Evolutionary conservation across 2,329 filamentous ascomycete genomes (phyloP).

Genomic region (Colletotrichum eleusines): DNA sequence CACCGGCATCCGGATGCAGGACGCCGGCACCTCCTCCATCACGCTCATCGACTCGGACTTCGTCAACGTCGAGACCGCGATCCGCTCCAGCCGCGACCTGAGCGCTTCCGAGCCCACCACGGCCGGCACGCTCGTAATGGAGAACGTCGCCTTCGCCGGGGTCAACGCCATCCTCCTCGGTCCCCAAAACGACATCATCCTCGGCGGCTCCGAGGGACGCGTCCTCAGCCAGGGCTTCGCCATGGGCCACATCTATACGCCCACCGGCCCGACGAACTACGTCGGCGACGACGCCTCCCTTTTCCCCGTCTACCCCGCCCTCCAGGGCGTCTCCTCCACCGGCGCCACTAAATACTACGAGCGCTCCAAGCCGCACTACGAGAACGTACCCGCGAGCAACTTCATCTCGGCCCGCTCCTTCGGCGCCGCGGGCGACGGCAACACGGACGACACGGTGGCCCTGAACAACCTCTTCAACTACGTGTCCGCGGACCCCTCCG

Average conservation of each 20-base stretch:
- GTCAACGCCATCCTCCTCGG: slow-evolving; percentile 54
- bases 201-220: slow-evolving; percentile 63
- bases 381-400: slow-evolving; percentile 64
- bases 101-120: slow-evolving; percentile 51
- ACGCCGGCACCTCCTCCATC: slow-evolving; percentile 77
- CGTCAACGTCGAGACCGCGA: slow-evolving; percentile 73
- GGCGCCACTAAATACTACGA: slow-evolving; percentile 71
- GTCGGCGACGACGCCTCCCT: slow-evolving; percentile 61
- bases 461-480: slow-evolving; percentile 74
- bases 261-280: slow-evolving; percentile 57
- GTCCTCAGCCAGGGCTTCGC: slow-evolving; percentile 67
- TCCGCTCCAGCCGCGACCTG: slow-evolving; percentile 69
- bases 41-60: slow-evolving; percentile 81
- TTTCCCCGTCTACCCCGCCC: slow-evolving; percentile 61
- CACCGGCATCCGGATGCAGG: slow-evolving; percentile 75
- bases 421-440: slow-evolving; percentile 79
- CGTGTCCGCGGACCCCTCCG: slow-evolving; percentile 57
- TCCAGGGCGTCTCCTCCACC: slow-evolving; percentile 55
- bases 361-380: slow-evolving; percentile 83
- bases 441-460: slow-evolving; percentile 78
- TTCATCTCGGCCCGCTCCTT: slow-evolving; percentile 77
- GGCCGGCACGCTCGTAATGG: slow-evolving; percentile 59
- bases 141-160: slow-evolving; percentile 59
- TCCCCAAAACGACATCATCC: slow-evolving; percentile 60
- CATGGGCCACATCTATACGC: slow-evolving; percentile 72